Conservation (phyloP, 169 alveolate species). For the Ichthyophthirius multifiliis region DNA sequence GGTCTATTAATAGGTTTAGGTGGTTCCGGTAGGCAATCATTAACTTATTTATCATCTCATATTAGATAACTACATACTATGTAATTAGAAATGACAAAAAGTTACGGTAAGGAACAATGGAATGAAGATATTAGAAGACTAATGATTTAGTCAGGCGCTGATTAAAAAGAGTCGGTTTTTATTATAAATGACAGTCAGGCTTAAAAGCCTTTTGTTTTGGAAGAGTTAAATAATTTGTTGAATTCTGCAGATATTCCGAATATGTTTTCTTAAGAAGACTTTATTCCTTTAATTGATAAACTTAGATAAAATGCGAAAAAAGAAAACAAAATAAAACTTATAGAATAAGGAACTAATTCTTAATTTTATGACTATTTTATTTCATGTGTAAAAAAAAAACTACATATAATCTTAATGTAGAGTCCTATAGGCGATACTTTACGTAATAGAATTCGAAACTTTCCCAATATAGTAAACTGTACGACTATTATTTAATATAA, state of each 20-base stretch:
- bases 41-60: constrained; percentile 63
- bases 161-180: constrained; percentile 65
- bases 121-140: constrained; percentile 60
- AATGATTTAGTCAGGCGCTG: constrained; percentile 64
- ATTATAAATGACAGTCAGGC: constrained; percentile 68
- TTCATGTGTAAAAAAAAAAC: constrained; percentile 63
- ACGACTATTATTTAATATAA: constrained; percentile 75
- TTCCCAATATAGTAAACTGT: constrained; percentile 81
- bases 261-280: constrained; percentile 65
- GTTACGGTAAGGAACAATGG: constrained; percentile 73
- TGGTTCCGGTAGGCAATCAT: constrained; percentile 76
- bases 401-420: constrained; percentile 69
- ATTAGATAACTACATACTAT: constrained; percentile 66
- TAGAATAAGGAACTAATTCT: constrained; percentile 43
- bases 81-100: constrained; percentile 68
- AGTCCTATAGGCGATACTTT: constrained; percentile 77
- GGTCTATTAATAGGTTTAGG: constrained; percentile 79
- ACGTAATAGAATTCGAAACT: constrained; percentile 74
- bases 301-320: constrained; percentile 50
- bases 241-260: constrained; percentile 84
- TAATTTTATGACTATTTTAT: constrained; percentile 64
- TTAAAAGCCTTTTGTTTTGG: constrained; percentile 62
- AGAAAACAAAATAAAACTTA: constrained; percentile 48
- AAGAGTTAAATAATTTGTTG: constrained; percentile 71
- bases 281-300: constrained; percentile 44